These are phyloP conservation scores for Aaosphaeria arxii DNA, from an alignment of 2,329 filamentous ascomycete genomes.

Conservation along the genomic window DNA sequence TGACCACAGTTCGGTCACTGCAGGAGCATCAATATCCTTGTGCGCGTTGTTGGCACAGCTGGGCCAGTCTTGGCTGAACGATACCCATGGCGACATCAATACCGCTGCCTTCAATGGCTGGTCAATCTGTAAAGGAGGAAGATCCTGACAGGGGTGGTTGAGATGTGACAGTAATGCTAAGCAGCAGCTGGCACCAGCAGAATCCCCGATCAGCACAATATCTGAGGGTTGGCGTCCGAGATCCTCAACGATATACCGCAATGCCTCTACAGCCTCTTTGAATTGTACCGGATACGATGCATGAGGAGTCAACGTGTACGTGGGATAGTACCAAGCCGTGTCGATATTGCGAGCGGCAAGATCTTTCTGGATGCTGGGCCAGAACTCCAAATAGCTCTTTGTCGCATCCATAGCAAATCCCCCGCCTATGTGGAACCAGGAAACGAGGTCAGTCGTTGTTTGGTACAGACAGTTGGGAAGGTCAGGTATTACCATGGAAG, in stretches of 20 bases:
- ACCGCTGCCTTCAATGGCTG: slow-evolving; percentile 2
- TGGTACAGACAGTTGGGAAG: too few relatives aligned
- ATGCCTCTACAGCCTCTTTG: slow-evolving; percentile 11
- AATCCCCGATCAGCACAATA: slow-evolving; percentile 17
- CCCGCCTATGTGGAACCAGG: too few relatives aligned
- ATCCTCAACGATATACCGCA: slow-evolving; percentile 13
- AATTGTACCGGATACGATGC: slow-evolving; percentile 18
- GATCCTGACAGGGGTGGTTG: slow-evolving; percentile 18
- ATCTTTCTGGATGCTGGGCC: too few relatives aligned
- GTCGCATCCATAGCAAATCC: too few relatives aligned
- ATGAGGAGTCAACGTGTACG: slow-evolving; percentile 20
- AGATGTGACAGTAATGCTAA: slow-evolving; percentile 20
- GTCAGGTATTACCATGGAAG: too few relatives aligned
- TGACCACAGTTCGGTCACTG: slow-evolving; percentile 1
- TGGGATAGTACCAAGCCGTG: slow-evolving; percentile 16
- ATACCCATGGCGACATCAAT: slow-evolving; percentile 4
- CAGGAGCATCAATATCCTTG: slow-evolving; percentile 1
- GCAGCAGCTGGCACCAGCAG: slow-evolving; percentile 15
- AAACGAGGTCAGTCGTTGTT: too few relatives aligned
- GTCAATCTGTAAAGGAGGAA: slow-evolving; percentile 9
- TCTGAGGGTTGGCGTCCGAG: slow-evolving; percentile 7
- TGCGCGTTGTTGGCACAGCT: slow-evolving; percentile 3
- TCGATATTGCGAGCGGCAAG: too few relatives aligned
- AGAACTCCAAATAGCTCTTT: too few relatives aligned
- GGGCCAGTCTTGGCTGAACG: slow-evolving; percentile 2